A percentile compares a stretch with the other conserved stretches of the same genome.
phyloP scores from a whole-genome alignment of 1,284 basidiomycete genomes.

The Pholiota adiposa region DNA sequence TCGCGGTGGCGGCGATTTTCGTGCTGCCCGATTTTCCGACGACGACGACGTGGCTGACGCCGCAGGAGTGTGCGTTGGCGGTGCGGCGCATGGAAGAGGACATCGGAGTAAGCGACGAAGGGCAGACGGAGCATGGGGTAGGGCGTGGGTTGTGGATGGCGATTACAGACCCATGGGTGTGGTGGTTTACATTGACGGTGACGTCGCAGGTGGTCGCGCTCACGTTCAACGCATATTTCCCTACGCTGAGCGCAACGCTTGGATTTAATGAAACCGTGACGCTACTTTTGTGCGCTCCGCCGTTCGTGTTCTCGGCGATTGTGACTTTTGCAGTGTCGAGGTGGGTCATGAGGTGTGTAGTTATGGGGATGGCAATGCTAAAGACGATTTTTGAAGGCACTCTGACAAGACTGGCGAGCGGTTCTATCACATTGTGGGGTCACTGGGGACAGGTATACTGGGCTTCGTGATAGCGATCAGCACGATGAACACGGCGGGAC shows the following conservation, averaged over 20 bases:
- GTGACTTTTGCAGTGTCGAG: conserved; percentile 54
- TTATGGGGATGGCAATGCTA: not conserved
- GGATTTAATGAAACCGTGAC: conserved; percentile 70
- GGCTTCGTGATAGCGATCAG: conserved; percentile 77
- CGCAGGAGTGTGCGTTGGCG: conserved; percentile 69
- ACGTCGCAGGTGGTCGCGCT: conserved; percentile 58
- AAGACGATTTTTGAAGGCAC: conserved; percentile 42
- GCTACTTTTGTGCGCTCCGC: conserved; percentile 77
- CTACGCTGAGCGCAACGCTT: conserved; percentile 71
- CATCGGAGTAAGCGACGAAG: conserved; percentile 58
- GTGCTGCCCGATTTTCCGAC: conserved; percentile 81
- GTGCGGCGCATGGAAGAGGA: conserved; percentile 78
- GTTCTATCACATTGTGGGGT: conserved; percentile 65
- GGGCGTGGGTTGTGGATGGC: conserved; percentile 59
- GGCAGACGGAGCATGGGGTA: conserved; percentile 33
- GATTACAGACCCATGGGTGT: conserved; percentile 76
- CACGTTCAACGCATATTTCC: conserved; percentile 81
- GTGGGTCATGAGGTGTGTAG: conserved; percentile 34
- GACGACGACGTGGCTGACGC: conserved; percentile 63
- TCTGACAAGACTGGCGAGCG: conserved; percentile 67
- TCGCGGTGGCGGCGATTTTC: conserved; percentile 68
- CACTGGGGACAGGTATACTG: conserved; percentile 59
- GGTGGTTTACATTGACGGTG: conserved; percentile 59
- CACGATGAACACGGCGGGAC: conserved; percentile 68
- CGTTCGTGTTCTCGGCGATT: conserved; percentile 72